These are phyloP conservation scores for Monascus ruber DNA, from an alignment of 2,329 filamentous ascomycete genomes.

Conservation along the genomic window DNA sequence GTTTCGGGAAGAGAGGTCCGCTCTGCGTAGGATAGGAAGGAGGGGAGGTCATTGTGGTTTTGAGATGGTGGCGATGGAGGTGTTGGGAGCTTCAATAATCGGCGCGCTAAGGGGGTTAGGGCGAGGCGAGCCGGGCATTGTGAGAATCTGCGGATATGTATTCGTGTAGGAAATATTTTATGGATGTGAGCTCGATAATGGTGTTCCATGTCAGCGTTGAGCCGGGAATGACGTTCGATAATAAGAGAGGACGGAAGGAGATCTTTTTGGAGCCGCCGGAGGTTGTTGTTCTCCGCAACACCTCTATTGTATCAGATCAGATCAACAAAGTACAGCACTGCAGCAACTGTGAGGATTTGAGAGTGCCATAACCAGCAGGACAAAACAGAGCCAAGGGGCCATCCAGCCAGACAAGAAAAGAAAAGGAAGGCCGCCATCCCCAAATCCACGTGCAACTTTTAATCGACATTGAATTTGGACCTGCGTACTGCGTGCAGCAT, in stretches of 20 bases:
- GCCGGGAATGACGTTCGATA: not conserved
- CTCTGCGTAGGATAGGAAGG: conserved; percentile 31
- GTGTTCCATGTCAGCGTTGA: conserved; percentile 10
- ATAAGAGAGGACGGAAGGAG: too few relatives aligned
- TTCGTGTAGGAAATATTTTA: not conserved
- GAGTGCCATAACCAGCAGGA: too few relatives aligned
- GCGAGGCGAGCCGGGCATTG: conserved; percentile 4
- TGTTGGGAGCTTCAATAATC: conserved; percentile 24
- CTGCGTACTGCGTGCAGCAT: too few relatives aligned
- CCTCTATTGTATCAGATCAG: not conserved
- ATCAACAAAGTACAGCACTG: too few relatives aligned
- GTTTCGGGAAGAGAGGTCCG: conserved; percentile 23
- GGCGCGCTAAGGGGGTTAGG: conserved; percentile 20
- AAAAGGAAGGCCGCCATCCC: too few relatives aligned
- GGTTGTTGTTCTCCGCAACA: not conserved
- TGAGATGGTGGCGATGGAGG: conserved; percentile 22
- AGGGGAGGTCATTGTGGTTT: conserved; percentile 25
- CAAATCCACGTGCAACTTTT: too few relatives aligned
- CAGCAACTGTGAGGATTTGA: too few relatives aligned
- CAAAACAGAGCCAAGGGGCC: too few relatives aligned
- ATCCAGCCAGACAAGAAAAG: too few relatives aligned
- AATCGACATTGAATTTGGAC: too few relatives aligned
- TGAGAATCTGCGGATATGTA: conserved; percentile 5
- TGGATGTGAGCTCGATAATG: not conserved
- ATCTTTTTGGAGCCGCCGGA: too few relatives aligned